Percentiles rank a stretch among this genome's conserved stretches.
Conservation (phyloP, 2,329 filamentous ascomycete genomes). For the Thelonectria discophora region DNA sequence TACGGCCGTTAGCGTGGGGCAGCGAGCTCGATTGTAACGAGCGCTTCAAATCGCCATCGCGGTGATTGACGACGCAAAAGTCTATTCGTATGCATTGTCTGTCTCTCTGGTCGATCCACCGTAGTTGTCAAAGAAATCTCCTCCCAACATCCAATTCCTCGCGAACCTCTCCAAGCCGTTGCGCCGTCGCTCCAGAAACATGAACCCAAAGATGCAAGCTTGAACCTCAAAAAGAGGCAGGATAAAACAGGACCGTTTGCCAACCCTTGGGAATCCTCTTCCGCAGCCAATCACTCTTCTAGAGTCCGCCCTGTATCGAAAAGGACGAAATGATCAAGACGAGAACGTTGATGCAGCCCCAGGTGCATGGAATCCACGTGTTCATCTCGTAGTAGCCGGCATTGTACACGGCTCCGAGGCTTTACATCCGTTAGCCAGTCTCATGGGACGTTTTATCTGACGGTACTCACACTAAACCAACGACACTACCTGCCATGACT, state of each 20-base stretch:
- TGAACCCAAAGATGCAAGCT: background rate
- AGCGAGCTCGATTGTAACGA: too few relatives aligned
- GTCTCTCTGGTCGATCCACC: background rate
- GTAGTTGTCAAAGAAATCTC: background rate
- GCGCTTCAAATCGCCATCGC: too few relatives aligned
- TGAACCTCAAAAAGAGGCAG: background rate
- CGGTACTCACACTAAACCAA: slow-evolving; percentile 76
- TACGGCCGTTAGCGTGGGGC: too few relatives aligned
- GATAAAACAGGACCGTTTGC: background rate
- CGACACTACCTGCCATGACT: slow-evolving; percentile 80
- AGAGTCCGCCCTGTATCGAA: slow-evolving; percentile 90
- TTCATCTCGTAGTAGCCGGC: slow-evolving; percentile 90
- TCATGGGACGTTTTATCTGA: background rate
- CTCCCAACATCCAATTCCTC: background rate
- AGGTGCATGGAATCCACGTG: slow-evolving; percentile 91
- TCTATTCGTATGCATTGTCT: background rate
- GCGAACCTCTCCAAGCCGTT: background rate
- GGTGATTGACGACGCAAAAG: too few relatives aligned
- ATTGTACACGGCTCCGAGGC: slow-evolving; percentile 81
- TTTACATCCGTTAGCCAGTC: slow-evolving; percentile 46
- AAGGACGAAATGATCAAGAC: slow-evolving; percentile 88
- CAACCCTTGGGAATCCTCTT: background rate
- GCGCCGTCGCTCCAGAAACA: background rate
- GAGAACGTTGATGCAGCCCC: slow-evolving; percentile 85
- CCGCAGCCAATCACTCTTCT: slow-evolving; percentile 40